A percentile compares a stretch with the other conserved stretches of the same genome.
Conservation (phyloP, 495 filamentous ascomycete species). For the Talaromyces ruber region DNA sequence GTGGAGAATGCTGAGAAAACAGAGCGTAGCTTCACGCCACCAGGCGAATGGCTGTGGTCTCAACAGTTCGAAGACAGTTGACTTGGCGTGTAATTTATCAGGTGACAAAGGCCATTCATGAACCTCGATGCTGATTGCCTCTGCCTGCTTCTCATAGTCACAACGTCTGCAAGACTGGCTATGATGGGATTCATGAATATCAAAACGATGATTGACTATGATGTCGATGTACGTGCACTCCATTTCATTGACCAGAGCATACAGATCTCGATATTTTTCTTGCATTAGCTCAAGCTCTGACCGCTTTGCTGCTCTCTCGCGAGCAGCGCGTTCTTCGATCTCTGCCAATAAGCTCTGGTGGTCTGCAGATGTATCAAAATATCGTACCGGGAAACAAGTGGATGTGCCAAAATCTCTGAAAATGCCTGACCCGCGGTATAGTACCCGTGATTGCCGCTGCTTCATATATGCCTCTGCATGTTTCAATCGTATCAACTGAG, state of each 20-base stretch:
- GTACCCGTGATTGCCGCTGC: slow-evolving; percentile 12
- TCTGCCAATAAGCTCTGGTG: slow-evolving; percentile 29
- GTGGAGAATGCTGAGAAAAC: slow-evolving; percentile 21
- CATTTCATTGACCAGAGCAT: background rate
- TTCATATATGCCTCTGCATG: slow-evolving; percentile 42
- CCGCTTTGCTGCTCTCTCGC: slow-evolving; percentile 13
- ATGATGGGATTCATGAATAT: slow-evolving; percentile 13
- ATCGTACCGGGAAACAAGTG: slow-evolving; percentile 44
- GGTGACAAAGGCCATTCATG: slow-evolving; percentile 58
- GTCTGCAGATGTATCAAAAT: slow-evolving; percentile 35
- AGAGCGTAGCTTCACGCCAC: slow-evolving; percentile 48
- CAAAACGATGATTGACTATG: background rate
- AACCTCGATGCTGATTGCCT: slow-evolving; percentile 35
- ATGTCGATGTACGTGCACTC: background rate
- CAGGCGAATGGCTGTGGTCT: slow-evolving; percentile 31
- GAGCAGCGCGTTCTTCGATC: slow-evolving; percentile 33
- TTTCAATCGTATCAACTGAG: slow-evolving; percentile 42
- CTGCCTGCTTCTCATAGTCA: slow-evolving; percentile 12
- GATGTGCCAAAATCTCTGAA: slow-evolving; percentile 21
- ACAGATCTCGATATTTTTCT: background rate
- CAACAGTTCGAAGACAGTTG: slow-evolving; percentile 49
- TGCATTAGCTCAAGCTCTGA: slow-evolving; percentile 9
- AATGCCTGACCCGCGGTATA: slow-evolving; percentile 15
- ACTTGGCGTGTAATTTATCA: slow-evolving; percentile 21
- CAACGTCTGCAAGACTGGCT: slow-evolving; percentile 22